phyloP scores from a whole-genome alignment of 306 rosid species.

The Malus sieversii region DNA sequence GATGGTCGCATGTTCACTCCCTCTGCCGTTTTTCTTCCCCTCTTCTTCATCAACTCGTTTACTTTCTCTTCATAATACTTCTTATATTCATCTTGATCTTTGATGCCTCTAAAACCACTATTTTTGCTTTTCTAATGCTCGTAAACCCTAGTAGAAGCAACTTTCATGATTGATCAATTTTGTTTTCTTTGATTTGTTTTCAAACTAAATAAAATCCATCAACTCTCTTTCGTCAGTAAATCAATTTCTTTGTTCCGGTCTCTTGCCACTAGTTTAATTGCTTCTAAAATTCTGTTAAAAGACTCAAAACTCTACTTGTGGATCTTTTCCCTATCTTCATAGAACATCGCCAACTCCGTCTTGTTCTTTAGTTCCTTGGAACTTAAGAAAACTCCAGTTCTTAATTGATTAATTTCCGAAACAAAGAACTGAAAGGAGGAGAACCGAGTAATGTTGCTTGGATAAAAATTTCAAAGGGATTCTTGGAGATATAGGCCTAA shows the following conservation, averaged over 20 bases:
- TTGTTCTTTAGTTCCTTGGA: no score
- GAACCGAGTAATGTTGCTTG: no score
- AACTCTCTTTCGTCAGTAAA: neutral
- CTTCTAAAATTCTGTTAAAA: no score
- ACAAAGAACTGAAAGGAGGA: no score
- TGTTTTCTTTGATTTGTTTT: neutral
- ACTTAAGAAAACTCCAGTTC: no score
- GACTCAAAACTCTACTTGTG: no score
- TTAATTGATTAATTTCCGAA: no score
- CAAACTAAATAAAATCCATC: neutral
- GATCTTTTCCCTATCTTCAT: no score
- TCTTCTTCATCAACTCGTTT: neutral
- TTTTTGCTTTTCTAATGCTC: neutral
- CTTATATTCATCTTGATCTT: neutral
- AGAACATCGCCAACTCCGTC: no score
- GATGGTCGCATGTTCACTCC: neutral
- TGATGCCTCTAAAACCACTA: neutral
- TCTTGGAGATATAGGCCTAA: no score
- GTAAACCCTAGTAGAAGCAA: neutral
- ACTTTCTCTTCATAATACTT: neutral
- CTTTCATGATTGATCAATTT: no score
- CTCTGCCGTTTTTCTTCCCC: neutral
- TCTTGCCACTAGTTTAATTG: neutral
- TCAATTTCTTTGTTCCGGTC: neutral
- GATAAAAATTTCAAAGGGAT: no score